Conservation (phyloP, 2,329 filamentous ascomycete species). For the Fusarium nisikadoi region DNA sequence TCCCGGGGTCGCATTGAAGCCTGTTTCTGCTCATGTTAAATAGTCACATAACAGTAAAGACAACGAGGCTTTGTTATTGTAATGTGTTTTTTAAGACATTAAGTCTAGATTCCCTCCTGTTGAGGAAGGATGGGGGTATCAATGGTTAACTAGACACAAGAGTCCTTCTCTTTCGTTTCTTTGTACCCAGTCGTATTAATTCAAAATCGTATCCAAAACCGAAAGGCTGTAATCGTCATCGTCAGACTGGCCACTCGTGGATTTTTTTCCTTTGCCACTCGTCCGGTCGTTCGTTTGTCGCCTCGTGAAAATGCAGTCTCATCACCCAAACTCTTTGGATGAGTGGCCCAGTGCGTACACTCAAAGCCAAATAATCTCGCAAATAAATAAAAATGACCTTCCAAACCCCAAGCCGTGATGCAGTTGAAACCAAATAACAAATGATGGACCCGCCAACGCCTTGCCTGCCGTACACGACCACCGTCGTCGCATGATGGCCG, state of each 20-base stretch:
- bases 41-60: neutral
- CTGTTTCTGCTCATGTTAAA: neutral
- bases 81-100: conserved; percentile 39
- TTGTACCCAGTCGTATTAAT: conserved; percentile 30
- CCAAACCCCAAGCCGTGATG: conserved; percentile 19
- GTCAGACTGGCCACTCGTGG: conserved; percentile 24
- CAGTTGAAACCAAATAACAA: conserved; percentile 10
- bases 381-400: conserved; percentile 16
- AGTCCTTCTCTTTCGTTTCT: conserved; percentile 34
- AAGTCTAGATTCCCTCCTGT: conserved; percentile 31
- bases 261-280: conserved; percentile 20
- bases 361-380: conserved; percentile 39
- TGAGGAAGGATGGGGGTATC: conserved; percentile 18
- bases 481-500: conserved; percentile 25
- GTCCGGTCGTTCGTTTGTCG: conserved; percentile 26
- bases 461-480: conserved; percentile 35
- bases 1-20: neutral
- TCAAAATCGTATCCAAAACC: conserved; percentile 4
- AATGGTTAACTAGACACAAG: conserved; percentile 27
- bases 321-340: conserved; percentile 18
- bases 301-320: conserved; percentile 35
- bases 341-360: conserved; percentile 42
- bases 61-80: neutral
- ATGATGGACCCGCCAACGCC: conserved; percentile 32
- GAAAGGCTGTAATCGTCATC: conserved; percentile 40